Percentiles rank a stretch among this genome's conserved stretches.
phyloP scores from a whole-genome alignment of 306 rosid genomes.

The Amphicarpaea edgeworthii region DNA sequence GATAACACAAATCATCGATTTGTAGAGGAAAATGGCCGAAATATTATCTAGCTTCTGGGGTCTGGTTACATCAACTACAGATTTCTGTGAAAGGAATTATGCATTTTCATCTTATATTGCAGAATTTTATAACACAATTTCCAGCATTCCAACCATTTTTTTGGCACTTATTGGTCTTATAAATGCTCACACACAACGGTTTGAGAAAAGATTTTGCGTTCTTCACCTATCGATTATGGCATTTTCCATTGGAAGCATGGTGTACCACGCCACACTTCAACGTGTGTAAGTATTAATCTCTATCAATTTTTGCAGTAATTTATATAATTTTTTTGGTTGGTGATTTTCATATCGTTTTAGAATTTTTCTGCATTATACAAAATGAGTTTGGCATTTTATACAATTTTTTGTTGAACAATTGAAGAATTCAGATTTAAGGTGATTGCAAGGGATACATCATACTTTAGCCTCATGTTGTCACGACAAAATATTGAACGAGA shows the following conservation, averaged over 20 bases:
- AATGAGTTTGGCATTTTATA: constrained; percentile 23
- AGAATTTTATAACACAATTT: constrained; percentile 85
- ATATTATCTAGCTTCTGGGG: constrained; percentile 87
- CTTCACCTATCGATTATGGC: constrained; percentile 90
- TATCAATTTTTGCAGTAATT: constrained; percentile 24
- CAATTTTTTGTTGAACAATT: constrained; percentile 9
- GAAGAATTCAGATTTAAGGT: constrained; percentile 12
- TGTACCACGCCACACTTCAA: constrained; percentile 92
- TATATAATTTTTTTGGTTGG: constrained; percentile 7
- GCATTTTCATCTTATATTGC: constrained; percentile 83
- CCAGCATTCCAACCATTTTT: constrained; percentile 81
- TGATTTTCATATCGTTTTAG: constrained; percentile 13
- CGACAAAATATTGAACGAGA: neutral
- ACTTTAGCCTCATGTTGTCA: neutral
- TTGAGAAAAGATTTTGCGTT: constrained; percentile 94
- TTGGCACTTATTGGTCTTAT: constrained; percentile 91
- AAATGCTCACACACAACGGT: constrained; percentile 81
- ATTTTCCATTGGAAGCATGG: constrained; percentile 89
- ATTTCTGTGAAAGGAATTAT: constrained; percentile 87
- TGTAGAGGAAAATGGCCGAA: constrained; percentile 67
- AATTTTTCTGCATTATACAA: constrained; percentile 3
- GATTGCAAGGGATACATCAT: constrained; percentile 23
- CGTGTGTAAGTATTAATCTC: constrained; percentile 64
- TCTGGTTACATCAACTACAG: constrained; percentile 86
- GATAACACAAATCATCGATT: constrained; percentile 22